Base-by-base conservation (phyloP, 768 basidiomycete species). In the Obba rivulosa region DNA sequence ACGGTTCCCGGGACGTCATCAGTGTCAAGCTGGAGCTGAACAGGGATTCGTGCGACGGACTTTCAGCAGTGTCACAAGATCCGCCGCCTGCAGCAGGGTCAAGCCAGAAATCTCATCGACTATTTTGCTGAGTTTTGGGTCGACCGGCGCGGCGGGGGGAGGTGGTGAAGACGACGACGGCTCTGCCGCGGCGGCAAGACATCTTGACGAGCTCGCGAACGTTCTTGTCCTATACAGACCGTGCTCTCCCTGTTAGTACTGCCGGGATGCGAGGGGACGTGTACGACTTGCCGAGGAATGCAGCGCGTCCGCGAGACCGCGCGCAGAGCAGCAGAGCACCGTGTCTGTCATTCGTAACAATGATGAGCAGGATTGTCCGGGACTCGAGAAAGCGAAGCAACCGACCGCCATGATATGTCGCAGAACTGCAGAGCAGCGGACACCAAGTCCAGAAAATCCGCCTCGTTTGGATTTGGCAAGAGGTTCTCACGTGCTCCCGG, bases 51-150 rank as follows among this genome's bases (percentile, higher is more conserved):
- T 9, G 11, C 2, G 13, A 51, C 72, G 61, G 57, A 88, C 95
- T 80, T 99, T 99, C 60, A 99, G 77, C 25, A 85, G 74, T 1
- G 89, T 72, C 40, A 98, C 94, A 48, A 99, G 79, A 73, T 98
- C 95, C 11, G 95, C 87, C 5, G 95, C 95, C 66, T 98, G 94
- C 50, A 99, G 73, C 47, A 98, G 75, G 17, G 93, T 91, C 57
- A 98, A 68, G 18, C 75, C 69, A 4, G 92, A 89, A 57, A 99
- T 97, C 65, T 92, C 86, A 64, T 98, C 92, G 22, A 99, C 96
- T 60, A 99, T 86, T 51, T 80, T 79, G 42, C 70, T 72, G 55
- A 99, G 77, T 58, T 76, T 80, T 18, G 90, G 79, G 64, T 92
- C 81, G 14, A 75, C 65, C 16, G 59, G 62, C 3, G 76, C 68